phyloP scores from a whole-genome alignment of 1,139 yeast species.

The Casaregolazyma lundiana region DNA sequence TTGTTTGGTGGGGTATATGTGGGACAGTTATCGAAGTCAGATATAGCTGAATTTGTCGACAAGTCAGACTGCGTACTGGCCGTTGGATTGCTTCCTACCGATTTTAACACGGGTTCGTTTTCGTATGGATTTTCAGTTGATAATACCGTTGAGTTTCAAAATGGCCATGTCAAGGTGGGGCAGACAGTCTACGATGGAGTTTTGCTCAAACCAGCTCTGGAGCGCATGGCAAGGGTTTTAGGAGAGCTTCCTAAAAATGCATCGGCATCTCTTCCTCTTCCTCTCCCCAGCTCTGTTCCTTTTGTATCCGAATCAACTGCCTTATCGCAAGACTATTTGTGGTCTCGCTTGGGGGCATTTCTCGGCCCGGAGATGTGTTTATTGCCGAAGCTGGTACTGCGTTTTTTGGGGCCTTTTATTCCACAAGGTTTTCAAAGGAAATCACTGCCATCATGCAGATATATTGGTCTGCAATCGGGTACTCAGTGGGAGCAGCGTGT shows the following conservation, averaged over 20 bases:
- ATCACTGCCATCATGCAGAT: conserved; percentile 80
- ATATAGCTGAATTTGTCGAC: conserved; percentile 42
- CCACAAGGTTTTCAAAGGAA: conserved; percentile 69
- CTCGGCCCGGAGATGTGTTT: conserved; percentile 74
- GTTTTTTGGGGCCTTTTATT: conserved; percentile 77
- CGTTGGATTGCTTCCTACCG: conserved; percentile 39
- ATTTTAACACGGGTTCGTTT: conserved; percentile 42
- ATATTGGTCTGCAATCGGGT: conserved; percentile 89
- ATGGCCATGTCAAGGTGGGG: conserved; percentile 70
- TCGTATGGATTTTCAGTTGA: conserved; percentile 36
- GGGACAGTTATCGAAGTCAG: conserved; percentile 47
- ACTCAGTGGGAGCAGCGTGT: conserved; percentile 75
- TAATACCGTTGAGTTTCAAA: conserved; percentile 37
- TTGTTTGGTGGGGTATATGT: conserved; percentile 62
- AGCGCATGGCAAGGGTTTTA: conserved; percentile 37
- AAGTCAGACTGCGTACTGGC: conserved; percentile 37
- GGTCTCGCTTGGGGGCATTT: conserved; percentile 73
- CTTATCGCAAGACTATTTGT: conserved; percentile 72
- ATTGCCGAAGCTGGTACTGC: conserved; percentile 89
- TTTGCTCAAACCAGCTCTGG: conserved; percentile 67
- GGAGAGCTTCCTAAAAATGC: conserved; percentile 6
- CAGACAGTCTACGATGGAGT: conserved; percentile 73
- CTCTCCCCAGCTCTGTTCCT: conserved; percentile 28
- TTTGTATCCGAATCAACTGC: conserved; percentile 29
- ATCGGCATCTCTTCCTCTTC: conserved; percentile 21